Evolutionary conservation across 2,329 filamentous ascomycete genomes (phyloP), one percentile per base, ranked within the genome.

Genomic region (Lachnellula suecica): DNA sequence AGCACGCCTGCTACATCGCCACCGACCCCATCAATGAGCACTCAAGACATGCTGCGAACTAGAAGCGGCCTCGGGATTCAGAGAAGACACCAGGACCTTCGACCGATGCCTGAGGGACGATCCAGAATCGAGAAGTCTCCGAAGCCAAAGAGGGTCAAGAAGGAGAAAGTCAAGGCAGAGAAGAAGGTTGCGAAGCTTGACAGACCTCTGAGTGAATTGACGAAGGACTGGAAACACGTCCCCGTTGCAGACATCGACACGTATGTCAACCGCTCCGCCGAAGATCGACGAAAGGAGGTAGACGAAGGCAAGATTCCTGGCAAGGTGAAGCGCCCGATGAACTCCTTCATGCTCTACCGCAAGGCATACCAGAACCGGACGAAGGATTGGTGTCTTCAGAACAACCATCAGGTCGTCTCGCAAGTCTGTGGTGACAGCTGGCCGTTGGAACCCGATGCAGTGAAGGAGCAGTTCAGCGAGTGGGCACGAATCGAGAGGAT

Each of bases 261-360:
- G 23, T 96, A 88, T 76, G 91, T 95, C 31, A 83, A 87, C 63
- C 82, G 93, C 46, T 76, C 88, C 9, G 72, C 76, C 2, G 85
- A 89, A 51, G 78, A 79, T 6, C 82, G 93, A 51, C 77, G 76
- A 44, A 72, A 75, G 49, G 91, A 96, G 68, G 84, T 87, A 9
- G 79, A 83, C 40, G 80, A 82, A 62, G 81, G 84, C 52, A 90
- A 85, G 63, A 75, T 84, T 31, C 76, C 76, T 2, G 89, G 89
- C 23, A 91, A 92, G 68, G 81, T 97, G 61, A 91, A 93, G 64
- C 81, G 94, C 25, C 92, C 94, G 2, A 96, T 97, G 87, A 99
- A 99, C 70, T 93, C 90, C 1, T 99, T 97, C 74, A 96, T 99
- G 88, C 77, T 99, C 46, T 99, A 99, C 70, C 87, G 94, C 38